Base-by-base conservation (phyloP, 495 filamentous ascomycete genomes). In the Hapsidospora chrysogenum region DNA sequence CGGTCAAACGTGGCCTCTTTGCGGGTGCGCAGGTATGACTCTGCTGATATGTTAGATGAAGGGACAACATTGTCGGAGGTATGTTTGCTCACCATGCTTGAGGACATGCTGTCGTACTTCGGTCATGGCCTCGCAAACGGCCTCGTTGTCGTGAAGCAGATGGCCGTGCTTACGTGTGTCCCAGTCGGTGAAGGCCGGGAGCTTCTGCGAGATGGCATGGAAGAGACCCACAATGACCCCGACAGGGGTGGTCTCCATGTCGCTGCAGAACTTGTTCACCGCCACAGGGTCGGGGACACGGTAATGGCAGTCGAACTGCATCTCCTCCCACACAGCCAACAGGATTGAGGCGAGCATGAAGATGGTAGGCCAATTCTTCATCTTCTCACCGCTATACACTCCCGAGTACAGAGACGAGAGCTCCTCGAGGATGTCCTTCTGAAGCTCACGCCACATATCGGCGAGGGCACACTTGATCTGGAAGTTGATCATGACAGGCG, bases 401-500 rank as follows among this genome's bases (percentile, higher is more conserved):
- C 82, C 85, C 9, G 80, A 87, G 62, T 92, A 94, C 16, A 93
- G 71, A 2, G 70, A 53, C 0, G 85, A 93, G 1, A 94, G 72
- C 61, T 94, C 85, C 58, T 92, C 85, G 9, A 94, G 63, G 29
- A 93, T 78, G 41, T 94, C 85, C 60, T 92, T 92, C 54, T 92
- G 83, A 29, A 94, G 62, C 53, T 92, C 85, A 40, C 85, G 83
- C 85, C 85, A 94, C 80, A 92, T 85, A 47, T 83, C 80, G 20
- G 83, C 85, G 64, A 94, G 74, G 31, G 85, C 85, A 50, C 75
- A 82, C 67, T 94, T 94, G 58, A 94, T 79, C 60, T 93, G 82
- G 71, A 94, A 93, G 63, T 93, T 93, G 72, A 94, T 87, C 85
- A 93, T 89, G 42, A 93, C 83, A 2, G 85, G 85, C 11, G 85